Conservation (phyloP, 768 basidiomycete genomes). For the Russula compacta region DNA sequence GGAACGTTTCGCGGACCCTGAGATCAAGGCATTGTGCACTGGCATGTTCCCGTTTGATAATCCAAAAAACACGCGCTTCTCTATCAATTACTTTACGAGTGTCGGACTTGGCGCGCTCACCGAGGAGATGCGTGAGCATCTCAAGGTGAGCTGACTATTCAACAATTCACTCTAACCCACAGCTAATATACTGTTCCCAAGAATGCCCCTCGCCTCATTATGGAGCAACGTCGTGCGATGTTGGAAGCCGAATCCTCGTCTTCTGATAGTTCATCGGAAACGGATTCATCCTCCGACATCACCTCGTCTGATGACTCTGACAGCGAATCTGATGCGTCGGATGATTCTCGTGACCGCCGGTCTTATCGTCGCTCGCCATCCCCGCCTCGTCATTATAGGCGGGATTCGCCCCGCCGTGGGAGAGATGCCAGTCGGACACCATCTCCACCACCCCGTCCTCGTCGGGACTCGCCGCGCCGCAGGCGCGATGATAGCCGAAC, state of each 20-base stretch:
- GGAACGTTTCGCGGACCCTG: slow-evolving; percentile 84
- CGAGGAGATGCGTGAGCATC: slow-evolving; percentile 93
- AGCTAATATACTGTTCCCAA: slow-evolving; percentile 26
- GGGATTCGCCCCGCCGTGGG: slow-evolving; percentile 18
- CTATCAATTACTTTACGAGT: slow-evolving; percentile 97
- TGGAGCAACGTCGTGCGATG: slow-evolving; percentile 89
- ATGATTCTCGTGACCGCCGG: slow-evolving; percentile 24
- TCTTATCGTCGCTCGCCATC: slow-evolving; percentile 27
- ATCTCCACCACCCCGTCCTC: slow-evolving; percentile 20
- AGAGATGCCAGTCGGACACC: slow-evolving; percentile 19
- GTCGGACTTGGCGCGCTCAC: slow-evolving; percentile 86
- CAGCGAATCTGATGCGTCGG: slow-evolving; percentile 31
- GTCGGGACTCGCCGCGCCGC: slow-evolving; percentile 15
- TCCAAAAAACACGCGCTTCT: slow-evolving; percentile 92
- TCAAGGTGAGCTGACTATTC: slow-evolving; percentile 53
- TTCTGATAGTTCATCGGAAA: slow-evolving; percentile 31
- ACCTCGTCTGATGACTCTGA: slow-evolving; percentile 33
- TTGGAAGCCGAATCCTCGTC: slow-evolving; percentile 56
- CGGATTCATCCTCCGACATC: slow-evolving; percentile 36
- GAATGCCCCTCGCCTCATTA: slow-evolving; percentile 88
- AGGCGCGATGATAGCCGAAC: slow-evolving; percentile 10
- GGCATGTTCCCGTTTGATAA: slow-evolving; percentile 95
- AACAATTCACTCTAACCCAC: not conserved
- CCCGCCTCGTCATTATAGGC: slow-evolving; percentile 26
- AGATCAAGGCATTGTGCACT: slow-evolving; percentile 59